Evolutionary conservation across 768 basidiomycete genomes (phyloP), one percentile per base, ranked within the genome.

Genomic region (Psilocybe tampanensis): DNA sequence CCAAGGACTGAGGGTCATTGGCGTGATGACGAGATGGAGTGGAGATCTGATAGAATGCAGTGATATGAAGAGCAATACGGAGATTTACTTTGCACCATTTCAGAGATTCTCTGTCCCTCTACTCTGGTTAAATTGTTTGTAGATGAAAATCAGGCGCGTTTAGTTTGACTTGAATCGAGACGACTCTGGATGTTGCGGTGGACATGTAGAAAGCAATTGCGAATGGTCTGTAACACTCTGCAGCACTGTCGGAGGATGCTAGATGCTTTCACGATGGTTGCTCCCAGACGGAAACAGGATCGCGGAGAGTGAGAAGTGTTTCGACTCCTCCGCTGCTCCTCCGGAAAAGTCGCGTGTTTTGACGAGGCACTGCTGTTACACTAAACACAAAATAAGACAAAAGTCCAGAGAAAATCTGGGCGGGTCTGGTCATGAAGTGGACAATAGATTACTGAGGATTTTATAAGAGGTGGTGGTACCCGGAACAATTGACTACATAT

Each of bases 401-500:
- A 39, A n/a, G 12, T 39, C 36, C 15, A 39, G 36, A 39, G 36
- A 39, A n/a, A n/a, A 15, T 39, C 36, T 39, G 36, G 36, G 12
- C 13, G 36, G 36, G 18, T 22, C 24, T 26, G 44, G 44, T 26
- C 24, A 26, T 45, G 44, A 45, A 45, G 44, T 47, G 47, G 23
- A 11, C 29, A 11, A 48, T 11, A 11, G 23, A 44, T 8, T 45
- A 23, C 17, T 45, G 19, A 15, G 23, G 22, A 47, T 47, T 47
- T 29, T 5, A 5, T 29, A n/a, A n/a, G n/a, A n/a, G n/a, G n/a
- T n/a, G n/a, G n/a, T 29, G 5, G 29, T 29, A 29, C 29, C 29
- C 29, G 29, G 29, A 29, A 29, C 29, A 29, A 48, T 26, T 55
- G 44, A 52, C 43, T 41, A 42, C 48, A 53, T 50, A 50, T 44